Base-by-base conservation (phyloP, 257 asterid species). In the Salvia splendens region DNA sequence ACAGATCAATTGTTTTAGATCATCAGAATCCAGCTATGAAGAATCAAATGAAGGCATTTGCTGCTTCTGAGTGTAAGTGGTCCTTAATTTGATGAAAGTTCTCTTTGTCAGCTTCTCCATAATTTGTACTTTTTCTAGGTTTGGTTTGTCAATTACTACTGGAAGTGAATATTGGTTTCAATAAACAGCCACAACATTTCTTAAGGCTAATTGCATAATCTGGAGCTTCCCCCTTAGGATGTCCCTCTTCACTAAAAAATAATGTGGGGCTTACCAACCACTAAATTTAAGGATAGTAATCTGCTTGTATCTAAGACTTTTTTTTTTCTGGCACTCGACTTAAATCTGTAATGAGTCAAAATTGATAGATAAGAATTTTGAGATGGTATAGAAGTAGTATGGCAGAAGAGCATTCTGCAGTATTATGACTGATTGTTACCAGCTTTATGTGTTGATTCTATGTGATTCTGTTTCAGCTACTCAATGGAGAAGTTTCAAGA, bases 1-100 rank as follows among this genome's bases (percentile, higher is more conserved):
- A 74, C 98, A 91, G 99, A 79, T 85, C 99, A 74, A 94, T 91
- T 79, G 83, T 91, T 42, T 82, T 94, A 74, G 99, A 91, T 71
- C 92, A 72, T 70, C 91, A 78, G 70, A 91, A 80, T 71, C 84
- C 98, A 55, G 73, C 91, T 62, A 84, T 75, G 95, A 85, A 90
- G 84, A 85, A 72, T 83, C 95, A 81, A 76, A 70, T 78, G 76
- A 87, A 84, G 87, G 95, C 85, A 63, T 46, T 84, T 76, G 89
- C 89, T 61, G 91, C 89, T 68, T 83, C 81, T 70, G 96, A 85
- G 80, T 86, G 99, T 94, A 88, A 81, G 95, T 76, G 24, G n/a
- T 46, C 64, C 67, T 52, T 24, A n/a, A 15, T 65, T 74, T 11
- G 11, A 17, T 40, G 47, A 54, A 35, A 8, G 10, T 51, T 71